Base-by-base conservation (phyloP, 331 rosid species). In the Pyracantha coccinea region DNA sequence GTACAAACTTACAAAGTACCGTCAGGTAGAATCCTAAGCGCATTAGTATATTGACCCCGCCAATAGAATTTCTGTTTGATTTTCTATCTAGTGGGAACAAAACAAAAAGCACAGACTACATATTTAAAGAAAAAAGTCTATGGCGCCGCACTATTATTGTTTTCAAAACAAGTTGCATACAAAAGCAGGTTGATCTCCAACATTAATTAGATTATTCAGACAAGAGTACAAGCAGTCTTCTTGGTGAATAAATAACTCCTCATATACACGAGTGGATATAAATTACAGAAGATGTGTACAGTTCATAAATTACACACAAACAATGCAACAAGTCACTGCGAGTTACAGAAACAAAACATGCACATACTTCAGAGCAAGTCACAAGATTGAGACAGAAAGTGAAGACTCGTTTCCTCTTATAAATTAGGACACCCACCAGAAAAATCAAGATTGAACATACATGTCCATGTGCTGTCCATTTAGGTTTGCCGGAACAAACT, bases 231-330 rank as follows among this genome's bases (percentile, higher is more conserved):
- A 79, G 79, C 65, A 73, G 74, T 71, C 65, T 76, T 65, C 75
- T 58, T 66, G 70, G 35, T 7, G 33, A 52, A 70, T 57, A 68
- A 74, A 73, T 52, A 66, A 71, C 86, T 75, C 75, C 72, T 76
- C 85, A 83, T 83, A 83, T 88, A 84, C 81, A 81, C 72, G 83
- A 82, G 81, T 80, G 80, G 75, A 75, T 58, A 88, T 86, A 90
- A 88, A 78, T 95, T 88, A 90, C 91, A 92, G 79, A 83, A 80
- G 83, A 86, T 85, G 83, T 87, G 47, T 41, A 41, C 79, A 81
- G 83, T 89, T 69, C 83, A 74, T 77, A 81, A 78, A 77, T 87
- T 83, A 85, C 81, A 81, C 81, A 86, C 77, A 84, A 72, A 87
- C 88, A 85, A 89, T 69, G 81, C 86, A 88, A 60, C 81, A 73